Base-by-base conservation (phyloP, 2,329 filamentous ascomycete genomes). In the Cladophialophora immunda region DNA sequence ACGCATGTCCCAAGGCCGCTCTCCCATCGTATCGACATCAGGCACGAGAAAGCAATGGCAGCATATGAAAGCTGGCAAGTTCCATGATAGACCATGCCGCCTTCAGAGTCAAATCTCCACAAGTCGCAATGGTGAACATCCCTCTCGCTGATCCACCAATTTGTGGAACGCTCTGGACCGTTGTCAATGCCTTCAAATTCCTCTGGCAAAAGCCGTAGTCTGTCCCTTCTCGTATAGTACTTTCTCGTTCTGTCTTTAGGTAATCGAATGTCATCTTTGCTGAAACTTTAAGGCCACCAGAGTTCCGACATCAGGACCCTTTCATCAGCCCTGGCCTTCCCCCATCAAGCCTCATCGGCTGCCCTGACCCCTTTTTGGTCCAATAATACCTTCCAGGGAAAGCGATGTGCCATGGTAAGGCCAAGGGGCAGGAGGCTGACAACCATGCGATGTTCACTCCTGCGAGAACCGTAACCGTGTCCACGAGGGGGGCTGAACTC, bases 221-320 rank as follows among this genome's bases (percentile, higher is more conserved):
- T 36, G 27, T 32, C 6, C 38, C 17, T 7, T 8, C 17, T 30
- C 19, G 25, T 22, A 30, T 59, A 4, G 5, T 41, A 41, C 38
- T 8, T n/a, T 41, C 38, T 41, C 38, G 17, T 41, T 19, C 38
- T 41, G 38, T 41, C 38, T 27, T 50, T 58, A 45, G 22, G 55
- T 58, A 45, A 45, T 58, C 55, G 17, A n/a, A 7, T 8, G 7
- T 19, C 53, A 19, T 32, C 56, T 2, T 11, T 22, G 25, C 30
- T 60, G 58, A 60, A 52, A 60, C 58, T n/a, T 25, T 50, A 30
- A 47, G 58, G 38, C 13, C 27, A 34, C 58, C 41, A 53, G 19
- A 32, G n/a, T 60, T 50, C 30, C 36, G 32, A 60, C 50, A 30
- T 61, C 58, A 52, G 47, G 15, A 45, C 17, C 45, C 41, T 22